Evolutionary conservation across 1,284 basidiomycete genomes (phyloP).

Genomic region (Polyporus tsugae): DNA sequence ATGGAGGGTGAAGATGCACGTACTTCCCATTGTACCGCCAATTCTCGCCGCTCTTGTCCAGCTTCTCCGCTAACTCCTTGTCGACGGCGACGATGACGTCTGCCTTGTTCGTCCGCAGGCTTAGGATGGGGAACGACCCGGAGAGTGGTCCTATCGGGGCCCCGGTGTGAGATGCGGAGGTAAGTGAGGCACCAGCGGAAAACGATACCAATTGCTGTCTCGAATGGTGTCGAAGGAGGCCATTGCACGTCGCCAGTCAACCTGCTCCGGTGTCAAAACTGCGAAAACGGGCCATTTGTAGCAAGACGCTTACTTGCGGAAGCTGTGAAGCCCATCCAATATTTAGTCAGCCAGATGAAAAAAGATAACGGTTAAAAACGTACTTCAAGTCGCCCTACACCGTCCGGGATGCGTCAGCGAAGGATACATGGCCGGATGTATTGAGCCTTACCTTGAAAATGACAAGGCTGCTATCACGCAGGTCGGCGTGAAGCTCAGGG

Average conservation of each 20-base stretch:
- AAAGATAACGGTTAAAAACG: conserved; percentile 14
- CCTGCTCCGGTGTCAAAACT: conserved; percentile 48
- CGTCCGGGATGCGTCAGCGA: background rate
- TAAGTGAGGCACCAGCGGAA: conserved; percentile 6
- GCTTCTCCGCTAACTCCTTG: conserved; percentile 65
- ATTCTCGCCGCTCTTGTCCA: conserved; percentile 74
- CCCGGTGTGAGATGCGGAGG: conserved; percentile 1
- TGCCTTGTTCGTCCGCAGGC: conserved; percentile 94
- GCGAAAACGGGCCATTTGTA: background rate
- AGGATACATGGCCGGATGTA: conserved; percentile 34
- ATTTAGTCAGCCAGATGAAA: background rate
- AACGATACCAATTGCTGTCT: conserved; percentile 74
- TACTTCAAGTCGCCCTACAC: conserved; percentile 88
- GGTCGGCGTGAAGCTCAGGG: conserved; percentile 62
- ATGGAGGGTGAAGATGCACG: conserved; percentile 39
- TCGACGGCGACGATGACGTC: conserved; percentile 90
- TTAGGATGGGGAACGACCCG: conserved; percentile 83
- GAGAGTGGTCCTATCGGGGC: conserved; percentile 71
- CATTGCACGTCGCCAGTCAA: conserved; percentile 91
- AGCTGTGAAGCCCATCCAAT: conserved; percentile 51
- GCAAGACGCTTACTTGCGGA: conserved; percentile 74
- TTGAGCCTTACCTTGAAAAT: conserved; percentile 78
- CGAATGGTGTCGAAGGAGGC: conserved; percentile 86
- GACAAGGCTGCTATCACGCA: conserved; percentile 80
- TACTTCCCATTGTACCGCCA: conserved; percentile 88